Conservation (phyloP, 306 rosid species). For the Cucumis hystrix region DNA sequence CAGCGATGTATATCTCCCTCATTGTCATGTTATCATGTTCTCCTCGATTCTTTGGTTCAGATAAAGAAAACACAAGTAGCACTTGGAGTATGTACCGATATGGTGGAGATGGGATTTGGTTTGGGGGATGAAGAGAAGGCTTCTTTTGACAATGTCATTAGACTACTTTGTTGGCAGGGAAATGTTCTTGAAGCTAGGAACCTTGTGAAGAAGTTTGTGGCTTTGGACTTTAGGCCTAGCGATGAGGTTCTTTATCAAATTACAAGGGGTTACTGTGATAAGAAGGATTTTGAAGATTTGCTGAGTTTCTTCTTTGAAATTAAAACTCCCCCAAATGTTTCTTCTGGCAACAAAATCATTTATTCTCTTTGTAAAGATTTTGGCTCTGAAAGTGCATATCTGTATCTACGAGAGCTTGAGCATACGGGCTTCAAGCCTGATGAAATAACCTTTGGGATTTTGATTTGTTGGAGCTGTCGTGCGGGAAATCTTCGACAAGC, state of each 20-base stretch:
- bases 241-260: slow-evolving; percentile 41
- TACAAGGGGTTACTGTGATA: slow-evolving; percentile 73
- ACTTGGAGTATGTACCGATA: slow-evolving; percentile 29
- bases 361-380: slow-evolving; percentile 39
- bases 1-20: slow-evolving; percentile 27
- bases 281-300: slow-evolving; percentile 66
- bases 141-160: slow-evolving; percentile 37
- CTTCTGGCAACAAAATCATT: slow-evolving; percentile 52
- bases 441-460: slow-evolving; percentile 69
- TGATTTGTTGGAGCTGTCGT: slow-evolving; percentile 73
- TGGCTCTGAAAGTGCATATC: slow-evolving; percentile 41
- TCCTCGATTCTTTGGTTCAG: slow-evolving; percentile 37
- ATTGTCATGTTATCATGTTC: slow-evolving; percentile 18
- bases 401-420: slow-evolving; percentile 40
- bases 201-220: slow-evolving; percentile 48
- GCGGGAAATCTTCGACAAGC: slow-evolving; percentile 47
- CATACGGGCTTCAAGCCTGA: slow-evolving; percentile 44
- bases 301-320: slow-evolving; percentile 60
- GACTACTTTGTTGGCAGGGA: slow-evolving; percentile 49
- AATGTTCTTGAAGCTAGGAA: slow-evolving; percentile 63
- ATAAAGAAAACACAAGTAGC: slow-evolving; percentile 34
- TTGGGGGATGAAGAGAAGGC: slow-evolving; percentile 29
- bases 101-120: slow-evolving; percentile 25
- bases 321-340: slow-evolving; percentile 34
- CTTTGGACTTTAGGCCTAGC: slow-evolving; percentile 26